Evolutionary conservation across 1,139 yeast genomes (phyloP).

Genomic region (Scheffersomyces illinoinensis): DNA sequence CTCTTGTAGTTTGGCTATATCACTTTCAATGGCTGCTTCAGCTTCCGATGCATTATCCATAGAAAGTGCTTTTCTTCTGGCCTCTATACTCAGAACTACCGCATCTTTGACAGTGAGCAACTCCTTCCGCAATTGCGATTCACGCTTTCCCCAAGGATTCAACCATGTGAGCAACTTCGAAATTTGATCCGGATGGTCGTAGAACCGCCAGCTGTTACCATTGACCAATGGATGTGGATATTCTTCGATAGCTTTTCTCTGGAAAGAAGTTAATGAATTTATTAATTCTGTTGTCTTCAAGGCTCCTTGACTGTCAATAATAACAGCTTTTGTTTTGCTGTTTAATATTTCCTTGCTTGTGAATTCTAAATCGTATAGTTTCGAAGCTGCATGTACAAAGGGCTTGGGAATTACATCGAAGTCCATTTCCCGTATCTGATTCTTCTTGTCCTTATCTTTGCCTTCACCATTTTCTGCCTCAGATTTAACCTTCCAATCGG

Average conservation of each 20-base stretch:
- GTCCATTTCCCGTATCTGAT: conserved; percentile 12
- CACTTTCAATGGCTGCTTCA: conserved; percentile 33
- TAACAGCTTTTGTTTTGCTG: conserved; percentile 9
- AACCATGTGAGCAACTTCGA: conserved; percentile 64
- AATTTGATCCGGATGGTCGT: conserved; percentile 62
- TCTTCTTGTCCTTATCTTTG: conserved; percentile 5
- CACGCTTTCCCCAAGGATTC: conserved; percentile 76
- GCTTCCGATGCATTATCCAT: conserved; percentile 42
- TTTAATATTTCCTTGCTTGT: conserved; percentile 16
- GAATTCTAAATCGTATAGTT: conserved; percentile 20
- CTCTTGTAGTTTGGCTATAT: conserved; percentile 10
- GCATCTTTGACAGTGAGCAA: conserved; percentile 53
- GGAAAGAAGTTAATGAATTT: conserved; percentile 41
- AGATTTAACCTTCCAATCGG: not conserved
- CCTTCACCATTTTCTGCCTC: conserved; percentile 15
- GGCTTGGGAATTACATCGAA: conserved; percentile 14
- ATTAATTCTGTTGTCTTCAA: conserved; percentile 22
- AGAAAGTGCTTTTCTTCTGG: conserved; percentile 56
- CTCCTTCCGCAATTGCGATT: conserved; percentile 66
- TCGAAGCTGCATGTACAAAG: conserved; percentile 20
- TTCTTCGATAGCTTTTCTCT: conserved; percentile 72
- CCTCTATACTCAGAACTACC: conserved; percentile 56
- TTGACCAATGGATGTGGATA: conserved; percentile 53
- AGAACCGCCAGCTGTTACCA: conserved; percentile 67
- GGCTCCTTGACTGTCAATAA: conserved; percentile 50